Evolutionary conservation across 108 stramenopile species (phyloP), one percentile per base, ranked within the genome.

Genomic region (Cyclotella sp.): DNA sequence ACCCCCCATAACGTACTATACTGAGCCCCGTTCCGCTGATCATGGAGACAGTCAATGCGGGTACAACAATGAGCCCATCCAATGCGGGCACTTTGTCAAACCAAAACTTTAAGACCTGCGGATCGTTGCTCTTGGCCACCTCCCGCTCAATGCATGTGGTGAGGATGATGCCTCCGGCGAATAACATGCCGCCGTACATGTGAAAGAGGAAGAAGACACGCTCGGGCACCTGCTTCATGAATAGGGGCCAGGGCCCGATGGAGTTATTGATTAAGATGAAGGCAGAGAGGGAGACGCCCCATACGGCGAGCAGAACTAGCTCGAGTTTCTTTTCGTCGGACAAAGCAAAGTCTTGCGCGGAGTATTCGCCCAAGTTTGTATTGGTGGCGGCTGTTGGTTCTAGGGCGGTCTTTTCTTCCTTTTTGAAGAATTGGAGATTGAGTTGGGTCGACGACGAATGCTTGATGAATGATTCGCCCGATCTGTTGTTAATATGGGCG

Each of bases 181-280:
- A 89, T 5, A 89, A 57, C 88, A 89, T 89, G 0, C 88, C 83
- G 16, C 83, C 85, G 27, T 86, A 68, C 79, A 84, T 81, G 70
- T 89, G 88, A 43, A 39, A 54, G 8, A 89, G 73, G 57, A 89
- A 86, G 63, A 78, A 86, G 21, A 73, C 30, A 0, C 86, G 74
- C 39, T 89, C 83, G 11, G 86, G 86, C 6, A 89, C 72, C 0
- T 49, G 9, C 30, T 78, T 81, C 75, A 87, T 81, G 52, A 76
- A 49, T n/a, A 75, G 45, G 0, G 88, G 88, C 80, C 79, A 88
- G 15, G 88, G 88, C 52, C 88, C 86, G 58, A 52, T 61, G 55
- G 75, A 79, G 43, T 87, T 85, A 51, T 87, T 87, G 44, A 81
- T 79, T 53, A 85, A 57, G 26, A 90, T 85, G 59, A 90, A 90